These are phyloP conservation scores for Alternaria atra DNA, from an alignment of 2,329 filamentous ascomycete genomes.

Conservation along the genomic window DNA sequence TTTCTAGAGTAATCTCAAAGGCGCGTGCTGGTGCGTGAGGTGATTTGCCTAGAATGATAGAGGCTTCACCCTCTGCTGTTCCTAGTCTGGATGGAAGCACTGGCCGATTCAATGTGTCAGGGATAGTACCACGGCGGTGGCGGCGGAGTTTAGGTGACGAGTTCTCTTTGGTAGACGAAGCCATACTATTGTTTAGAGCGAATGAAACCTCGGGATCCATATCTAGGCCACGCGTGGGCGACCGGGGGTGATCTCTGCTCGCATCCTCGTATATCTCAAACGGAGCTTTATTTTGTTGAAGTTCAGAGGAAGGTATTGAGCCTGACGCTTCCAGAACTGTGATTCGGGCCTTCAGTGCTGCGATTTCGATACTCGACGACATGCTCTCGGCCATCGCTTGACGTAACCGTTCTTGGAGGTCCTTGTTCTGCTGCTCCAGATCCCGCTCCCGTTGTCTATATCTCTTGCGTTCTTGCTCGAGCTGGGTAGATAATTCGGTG, in stretches of 20 bases:
- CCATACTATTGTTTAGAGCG: constrained; percentile 26
- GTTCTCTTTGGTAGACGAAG: constrained; percentile 43
- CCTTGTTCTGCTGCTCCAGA: constrained; percentile 66
- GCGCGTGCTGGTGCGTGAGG: constrained; percentile 18
- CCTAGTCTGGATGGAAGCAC: constrained; percentile 23
- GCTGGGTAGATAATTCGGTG: constrained; percentile 69
- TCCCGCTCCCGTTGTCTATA: constrained; percentile 71
- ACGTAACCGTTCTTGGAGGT: constrained; percentile 51
- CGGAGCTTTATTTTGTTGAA: constrained; percentile 25
- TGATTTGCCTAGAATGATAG: constrained; percentile 33
- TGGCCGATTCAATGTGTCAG: constrained; percentile 25
- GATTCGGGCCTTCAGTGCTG: constrained; percentile 45
- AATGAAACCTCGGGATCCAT: constrained; percentile 23
- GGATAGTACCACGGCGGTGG: constrained; percentile 35
- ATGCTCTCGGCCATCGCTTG: constrained; percentile 45
- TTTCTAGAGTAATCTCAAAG: constrained; percentile 19
- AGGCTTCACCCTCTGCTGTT: constrained; percentile 28
- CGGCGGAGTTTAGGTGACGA: constrained; percentile 36
- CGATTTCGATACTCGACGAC: constrained; percentile 44
- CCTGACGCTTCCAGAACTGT: constrained; percentile 39
- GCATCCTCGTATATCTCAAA: constrained; percentile 47
- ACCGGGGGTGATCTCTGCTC: constrained; percentile 29
- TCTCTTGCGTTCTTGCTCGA: constrained; percentile 73
- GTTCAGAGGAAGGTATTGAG: constrained; percentile 24
- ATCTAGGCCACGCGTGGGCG: constrained; percentile 18